These are phyloP conservation scores for Metarhizium rileyi DNA, from an alignment of 2,329 filamentous ascomycete genomes.

Conservation along the genomic window DNA sequence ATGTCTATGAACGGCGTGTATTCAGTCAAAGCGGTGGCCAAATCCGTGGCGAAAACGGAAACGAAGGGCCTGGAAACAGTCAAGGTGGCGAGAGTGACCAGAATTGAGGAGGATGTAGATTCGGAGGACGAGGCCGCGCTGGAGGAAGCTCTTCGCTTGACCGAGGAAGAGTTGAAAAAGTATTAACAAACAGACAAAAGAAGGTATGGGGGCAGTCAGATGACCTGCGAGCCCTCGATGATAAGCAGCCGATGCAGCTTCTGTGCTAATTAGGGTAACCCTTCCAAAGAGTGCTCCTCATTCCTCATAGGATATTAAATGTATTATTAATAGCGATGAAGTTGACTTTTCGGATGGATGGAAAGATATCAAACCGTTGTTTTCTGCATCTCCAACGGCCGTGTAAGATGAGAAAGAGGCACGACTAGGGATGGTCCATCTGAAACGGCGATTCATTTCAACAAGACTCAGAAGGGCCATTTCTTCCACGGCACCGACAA, in stretches of 20 bases:
- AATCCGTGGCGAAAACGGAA: conserved; percentile 12
- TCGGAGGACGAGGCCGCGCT: conserved; percentile 28
- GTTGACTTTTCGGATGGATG: neutral
- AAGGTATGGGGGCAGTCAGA: too few relatives aligned
- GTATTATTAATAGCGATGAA: neutral
- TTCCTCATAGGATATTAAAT: neutral
- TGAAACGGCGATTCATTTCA: neutral
- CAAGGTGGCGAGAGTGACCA: neutral
- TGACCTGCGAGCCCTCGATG: neutral
- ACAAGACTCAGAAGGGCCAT: too few relatives aligned
- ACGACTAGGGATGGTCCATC: neutral
- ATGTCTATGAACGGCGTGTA: conserved; percentile 14
- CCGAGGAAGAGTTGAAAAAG: conserved; percentile 19
- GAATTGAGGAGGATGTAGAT: conserved; percentile 18
- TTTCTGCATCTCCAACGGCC: neutral
- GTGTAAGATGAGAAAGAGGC: too few relatives aligned
- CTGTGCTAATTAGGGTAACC: neutral
- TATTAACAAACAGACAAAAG: conserved; percentile 4
- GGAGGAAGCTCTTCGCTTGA: conserved; percentile 24
- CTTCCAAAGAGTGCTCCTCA: neutral
- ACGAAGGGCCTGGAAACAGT: neutral
- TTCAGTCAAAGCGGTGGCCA: conserved; percentile 2
- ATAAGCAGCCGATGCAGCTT: neutral
- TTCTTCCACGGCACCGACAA: too few relatives aligned
- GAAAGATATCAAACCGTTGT: neutral